phyloP scores from a whole-genome alignment of 495 filamentous ascomycete genomes.

The Niebla homalea region DNA sequence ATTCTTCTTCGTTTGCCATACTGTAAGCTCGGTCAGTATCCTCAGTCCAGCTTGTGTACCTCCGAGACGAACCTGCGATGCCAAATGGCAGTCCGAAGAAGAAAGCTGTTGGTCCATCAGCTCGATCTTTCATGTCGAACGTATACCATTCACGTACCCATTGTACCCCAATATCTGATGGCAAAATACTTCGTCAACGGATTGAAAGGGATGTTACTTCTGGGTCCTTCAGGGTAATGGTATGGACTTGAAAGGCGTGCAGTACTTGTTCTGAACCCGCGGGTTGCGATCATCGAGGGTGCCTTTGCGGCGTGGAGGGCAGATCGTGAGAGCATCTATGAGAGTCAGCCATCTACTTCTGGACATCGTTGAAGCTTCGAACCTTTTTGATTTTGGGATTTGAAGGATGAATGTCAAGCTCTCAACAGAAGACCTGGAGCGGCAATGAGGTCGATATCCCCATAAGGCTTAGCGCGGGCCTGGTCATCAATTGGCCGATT shows the following conservation, averaged over 20 bases:
- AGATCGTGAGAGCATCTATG: constrained; percentile 74
- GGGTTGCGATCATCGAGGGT: constrained; percentile 61
- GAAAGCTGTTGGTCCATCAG: constrained; percentile 38
- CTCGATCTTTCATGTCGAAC: constrained; percentile 3
- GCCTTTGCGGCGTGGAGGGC: constrained; percentile 56
- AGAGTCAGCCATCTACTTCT: not conserved
- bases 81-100: constrained; percentile 73
- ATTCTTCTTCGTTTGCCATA: constrained; percentile 76
- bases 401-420: not conserved
- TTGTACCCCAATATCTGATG: constrained; percentile 70
- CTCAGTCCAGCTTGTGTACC: not conserved
- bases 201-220: constrained; percentile 93
- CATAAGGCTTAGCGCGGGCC: constrained; percentile 7
- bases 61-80: constrained; percentile 56
- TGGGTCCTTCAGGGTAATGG: constrained; percentile 96
- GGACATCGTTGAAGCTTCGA: not conserved
- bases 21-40: constrained; percentile 27
- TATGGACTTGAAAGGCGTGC: constrained; percentile 77
- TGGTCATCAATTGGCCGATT: not conserved
- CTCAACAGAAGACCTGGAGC: not conserved
- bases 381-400: constrained; percentile 1
- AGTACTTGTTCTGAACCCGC: constrained; percentile 86
- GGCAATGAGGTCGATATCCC: not conserved
- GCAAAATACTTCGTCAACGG: constrained; percentile 74
- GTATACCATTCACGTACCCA: constrained; percentile 37